These are phyloP conservation scores for Apostasia ramifera DNA, from an alignment of 106 monocot species.

Conservation along the genomic window DNA sequence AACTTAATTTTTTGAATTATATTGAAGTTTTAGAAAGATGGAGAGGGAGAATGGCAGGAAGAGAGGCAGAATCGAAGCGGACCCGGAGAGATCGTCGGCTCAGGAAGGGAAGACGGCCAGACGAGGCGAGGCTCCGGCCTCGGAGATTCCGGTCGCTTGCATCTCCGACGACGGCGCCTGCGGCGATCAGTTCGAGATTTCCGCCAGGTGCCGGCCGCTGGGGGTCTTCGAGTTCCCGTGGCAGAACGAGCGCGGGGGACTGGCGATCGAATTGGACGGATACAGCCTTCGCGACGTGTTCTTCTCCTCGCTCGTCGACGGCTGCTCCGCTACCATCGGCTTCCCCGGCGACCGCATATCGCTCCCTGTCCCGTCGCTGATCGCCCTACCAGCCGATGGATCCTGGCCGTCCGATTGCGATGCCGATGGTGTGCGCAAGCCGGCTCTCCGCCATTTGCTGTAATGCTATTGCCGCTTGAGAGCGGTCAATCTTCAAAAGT, in stretches of 20 bases:
- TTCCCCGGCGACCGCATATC: slow-evolving; percentile 52
- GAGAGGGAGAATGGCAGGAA: too few relatives aligned
- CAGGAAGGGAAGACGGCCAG: too few relatives aligned
- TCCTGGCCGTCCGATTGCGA: slow-evolving; percentile 11
- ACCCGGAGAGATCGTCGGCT: too few relatives aligned
- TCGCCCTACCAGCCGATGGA: slow-evolving; percentile 12
- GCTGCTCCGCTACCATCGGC: slow-evolving; percentile 39
- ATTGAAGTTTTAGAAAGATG: too few relatives aligned
- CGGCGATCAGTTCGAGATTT: not conserved
- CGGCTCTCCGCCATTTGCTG: not conserved
- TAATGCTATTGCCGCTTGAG: not conserved
- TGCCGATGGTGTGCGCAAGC: slow-evolving; percentile 31
- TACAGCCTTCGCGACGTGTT: slow-evolving; percentile 55
- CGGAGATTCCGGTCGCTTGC: not conserved
- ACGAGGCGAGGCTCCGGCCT: too few relatives aligned
- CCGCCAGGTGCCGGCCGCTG: slow-evolving; percentile 5
- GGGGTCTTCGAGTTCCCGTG: slow-evolving; percentile 74
- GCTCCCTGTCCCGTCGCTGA: not conserved
- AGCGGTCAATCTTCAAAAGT: too few relatives aligned
- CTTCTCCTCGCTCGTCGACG: slow-evolving; percentile 71
- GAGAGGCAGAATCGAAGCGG: too few relatives aligned
- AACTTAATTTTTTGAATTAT: too few relatives aligned
- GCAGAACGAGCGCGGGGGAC: slow-evolving; percentile 15
- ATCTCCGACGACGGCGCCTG: not conserved
- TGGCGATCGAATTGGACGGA: slow-evolving; percentile 14